Evolutionary conservation across 176 grass and related monocot species (phyloP), one percentile per base, ranked within the genome.

Genomic region (Oryza officinalis): DNA sequence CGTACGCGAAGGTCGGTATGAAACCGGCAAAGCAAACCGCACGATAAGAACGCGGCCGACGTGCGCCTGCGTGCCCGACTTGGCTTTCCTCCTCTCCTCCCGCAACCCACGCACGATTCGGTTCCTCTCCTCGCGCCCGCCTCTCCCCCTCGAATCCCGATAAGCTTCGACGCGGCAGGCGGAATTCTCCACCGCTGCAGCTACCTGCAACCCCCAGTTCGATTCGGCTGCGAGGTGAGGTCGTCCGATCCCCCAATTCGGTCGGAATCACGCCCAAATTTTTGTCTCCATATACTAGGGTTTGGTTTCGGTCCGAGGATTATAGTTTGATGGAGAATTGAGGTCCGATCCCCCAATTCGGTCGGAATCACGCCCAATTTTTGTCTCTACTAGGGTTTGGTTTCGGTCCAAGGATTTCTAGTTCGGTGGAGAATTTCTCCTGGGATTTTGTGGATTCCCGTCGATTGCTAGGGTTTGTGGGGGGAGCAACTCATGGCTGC

Each of bases 401-500:
- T 57, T 57, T 52, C 23, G 14, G 67, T 27, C 17, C 13, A 50
- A 37, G 64, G 65, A 89, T 90, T 78, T 86, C 59, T 67, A 67
- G 54, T 65, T 86, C 59, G 33, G 28, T 20, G 22, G 22, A 44
- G 14, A 77, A 71, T 43, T 80, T 31, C 0, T 27, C 18, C 26
- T 9, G 32, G 4, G 26, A 20, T 61, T 83, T 69, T 6, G 22
- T 6, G 65, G 78, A 18, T 90, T 72, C 44, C 2, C 30, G 44
- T 72, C 63, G 14, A 17, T 69, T 80, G 28, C 63, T 75, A 57
- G 75, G 80, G 65, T 79, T 78, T 59, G 37, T 38, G 37, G 6
- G 27, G 22, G 49, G 18, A 27, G 71, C 23, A 3, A 25, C n/a
- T 65, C 44, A 92, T 92, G 91, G 91, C 84, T 0, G 71, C 84